phyloP scores from a whole-genome alignment of 768 basidiomycete species.

The Trametes gibbosa region DNA sequence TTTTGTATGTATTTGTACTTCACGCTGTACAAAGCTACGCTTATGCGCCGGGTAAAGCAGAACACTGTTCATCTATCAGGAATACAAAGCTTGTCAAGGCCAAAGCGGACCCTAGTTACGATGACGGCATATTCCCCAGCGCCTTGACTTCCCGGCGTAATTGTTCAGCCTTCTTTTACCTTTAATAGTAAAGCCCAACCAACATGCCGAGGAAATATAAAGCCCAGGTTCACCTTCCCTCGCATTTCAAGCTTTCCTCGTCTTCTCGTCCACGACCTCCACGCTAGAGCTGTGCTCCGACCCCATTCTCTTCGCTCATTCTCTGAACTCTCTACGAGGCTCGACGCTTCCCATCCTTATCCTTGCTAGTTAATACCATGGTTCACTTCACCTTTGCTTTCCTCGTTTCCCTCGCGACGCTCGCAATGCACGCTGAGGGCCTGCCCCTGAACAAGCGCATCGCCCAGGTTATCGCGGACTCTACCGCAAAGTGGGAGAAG shows the following conservation, averaged over 20 bases:
- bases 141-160: background rate
- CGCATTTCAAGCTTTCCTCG: background rate
- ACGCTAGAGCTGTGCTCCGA: conserved; percentile 16
- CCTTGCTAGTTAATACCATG: conserved; percentile 21
- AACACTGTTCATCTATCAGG: no score
- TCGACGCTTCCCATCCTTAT: conserved; percentile 8
- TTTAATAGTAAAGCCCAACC: background rate
- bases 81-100: background rate
- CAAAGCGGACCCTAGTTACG: background rate
- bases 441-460: conserved; percentile 24
- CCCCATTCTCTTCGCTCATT: background rate
- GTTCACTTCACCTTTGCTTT: conserved; percentile 34
- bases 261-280: conserved; percentile 3
- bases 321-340: background rate
- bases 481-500: conserved; percentile 3
- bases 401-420: conserved; percentile 30
- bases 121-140: background rate
- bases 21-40: no score
- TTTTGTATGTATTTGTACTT: no score
- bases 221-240: background rate
- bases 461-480: conserved; percentile 3
- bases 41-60: no score
- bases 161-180: background rate
- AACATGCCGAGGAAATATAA: conserved; percentile 1
- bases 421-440: conserved; percentile 28